phyloP scores from a whole-genome alignment of 2,329 filamentous ascomycete species.

The Neodidymelliopsis sp. region DNA sequence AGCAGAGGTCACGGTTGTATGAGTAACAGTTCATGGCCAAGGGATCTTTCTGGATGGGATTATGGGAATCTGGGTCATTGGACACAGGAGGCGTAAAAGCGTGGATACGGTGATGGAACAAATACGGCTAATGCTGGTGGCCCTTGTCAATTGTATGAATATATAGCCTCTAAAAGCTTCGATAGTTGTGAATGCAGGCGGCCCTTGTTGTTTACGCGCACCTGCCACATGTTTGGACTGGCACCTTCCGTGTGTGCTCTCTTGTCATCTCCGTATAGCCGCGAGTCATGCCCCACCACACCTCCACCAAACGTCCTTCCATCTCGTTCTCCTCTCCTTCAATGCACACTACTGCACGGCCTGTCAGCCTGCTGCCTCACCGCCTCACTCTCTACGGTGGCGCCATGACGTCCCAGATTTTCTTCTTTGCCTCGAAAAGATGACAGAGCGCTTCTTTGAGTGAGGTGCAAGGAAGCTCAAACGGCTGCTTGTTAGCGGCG shows the following conservation, averaged over 20 bases:
- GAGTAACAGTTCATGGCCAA: conserved; percentile 39
- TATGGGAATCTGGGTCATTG: conserved; percentile 5
- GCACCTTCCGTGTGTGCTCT: conserved; percentile 1
- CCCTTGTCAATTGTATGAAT: conserved; percentile 49
- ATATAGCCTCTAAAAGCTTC: conserved; percentile 42
- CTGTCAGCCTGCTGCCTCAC: conserved; percentile 6
- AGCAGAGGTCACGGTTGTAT: conserved; percentile 33
- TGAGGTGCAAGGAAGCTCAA: conserved; percentile 46
- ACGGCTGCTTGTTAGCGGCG: conserved; percentile 15
- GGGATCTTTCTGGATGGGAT: conserved; percentile 16
- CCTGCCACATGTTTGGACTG: neutral
- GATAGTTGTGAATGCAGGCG: conserved; percentile 39
- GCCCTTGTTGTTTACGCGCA: conserved; percentile 19
- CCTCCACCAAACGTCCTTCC: conserved; percentile 1
- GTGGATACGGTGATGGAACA: conserved; percentile 13
- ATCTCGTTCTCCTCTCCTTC: neutral
- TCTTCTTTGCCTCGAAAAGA: conserved; percentile 10
- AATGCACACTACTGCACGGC: conserved; percentile 2
- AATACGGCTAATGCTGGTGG: conserved; percentile 39
- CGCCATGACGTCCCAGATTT: conserved; percentile 4
- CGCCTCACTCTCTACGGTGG: neutral
- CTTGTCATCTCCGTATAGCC: neutral
- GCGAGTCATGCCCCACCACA: conserved; percentile 18
- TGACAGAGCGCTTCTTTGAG: conserved; percentile 13
- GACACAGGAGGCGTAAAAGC: conserved; percentile 16